phyloP scores from a whole-genome alignment of 2,329 filamentous ascomycete genomes.

The Colletotrichum spaethianum region DNA sequence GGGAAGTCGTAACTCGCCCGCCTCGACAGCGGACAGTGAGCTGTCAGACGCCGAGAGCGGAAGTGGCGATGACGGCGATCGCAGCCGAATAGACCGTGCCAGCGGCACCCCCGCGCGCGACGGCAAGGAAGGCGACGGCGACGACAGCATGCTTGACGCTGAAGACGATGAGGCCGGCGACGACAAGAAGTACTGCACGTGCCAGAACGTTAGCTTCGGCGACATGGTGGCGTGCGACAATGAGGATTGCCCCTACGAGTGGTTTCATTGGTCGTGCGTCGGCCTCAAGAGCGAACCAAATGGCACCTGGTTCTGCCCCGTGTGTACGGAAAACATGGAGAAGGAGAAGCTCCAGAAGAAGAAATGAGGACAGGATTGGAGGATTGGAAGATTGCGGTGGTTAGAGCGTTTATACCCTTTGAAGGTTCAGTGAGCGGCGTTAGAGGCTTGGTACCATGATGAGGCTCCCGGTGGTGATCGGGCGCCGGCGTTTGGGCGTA shows the following conservation, averaged over 20 bases:
- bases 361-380: conserved; percentile 15
- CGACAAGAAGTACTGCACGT: conserved; percentile 87
- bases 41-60: conserved; percentile 74
- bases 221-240: conserved; percentile 94
- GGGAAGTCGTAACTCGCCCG: conserved; percentile 71
- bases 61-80: conserved; percentile 66
- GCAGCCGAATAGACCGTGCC: conserved; percentile 41
- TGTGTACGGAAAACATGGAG: conserved; percentile 69
- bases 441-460: background rate
- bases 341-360: conserved; percentile 52
- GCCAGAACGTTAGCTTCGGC: conserved; percentile 86
- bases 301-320: conserved; percentile 78
- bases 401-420: conserved; percentile 30
- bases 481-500: background rate
- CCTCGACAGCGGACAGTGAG: conserved; percentile 75
- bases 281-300: conserved; percentile 77
- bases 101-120: conserved; percentile 48
- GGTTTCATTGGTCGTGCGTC: conserved; percentile 88
- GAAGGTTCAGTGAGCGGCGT: conserved; percentile 10
- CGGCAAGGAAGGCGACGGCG: conserved; percentile 59
- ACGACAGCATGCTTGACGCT: conserved; percentile 69
- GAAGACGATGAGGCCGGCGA: conserved; percentile 81
- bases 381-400: background rate
- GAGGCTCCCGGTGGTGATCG: background rate
- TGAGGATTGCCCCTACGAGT: conserved; percentile 83